Conservation (phyloP, 495 filamentous ascomycete genomes). For the Parmelia sp. region DNA sequence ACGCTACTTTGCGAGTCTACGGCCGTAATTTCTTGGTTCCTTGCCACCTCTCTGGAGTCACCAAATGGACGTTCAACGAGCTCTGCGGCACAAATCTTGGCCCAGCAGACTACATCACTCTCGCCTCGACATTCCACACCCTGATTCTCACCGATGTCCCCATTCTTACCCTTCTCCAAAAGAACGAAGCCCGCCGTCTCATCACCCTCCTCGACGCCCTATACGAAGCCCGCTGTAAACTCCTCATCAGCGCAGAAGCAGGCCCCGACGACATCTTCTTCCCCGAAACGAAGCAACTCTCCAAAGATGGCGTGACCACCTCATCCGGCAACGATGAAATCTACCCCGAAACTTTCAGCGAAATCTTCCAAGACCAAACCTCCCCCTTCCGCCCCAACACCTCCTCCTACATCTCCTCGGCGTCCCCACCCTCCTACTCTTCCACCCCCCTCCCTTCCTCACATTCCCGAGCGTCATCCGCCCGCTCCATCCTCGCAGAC, state of each 20-base stretch:
- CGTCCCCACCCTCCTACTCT: slow-evolving; percentile 27
- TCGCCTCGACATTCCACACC: slow-evolving; percentile 64
- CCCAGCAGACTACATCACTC: slow-evolving; percentile 65
- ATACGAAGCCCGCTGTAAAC: slow-evolving; percentile 63
- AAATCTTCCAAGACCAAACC: slow-evolving; percentile 62
- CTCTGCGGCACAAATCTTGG: slow-evolving; percentile 53
- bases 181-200: slow-evolving; percentile 65
- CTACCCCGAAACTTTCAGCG: slow-evolving; percentile 61
- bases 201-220: slow-evolving; percentile 67
- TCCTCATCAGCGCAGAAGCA: slow-evolving; percentile 50
- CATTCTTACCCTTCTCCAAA: slow-evolving; percentile 48
- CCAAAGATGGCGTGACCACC: slow-evolving; percentile 8
- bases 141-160: slow-evolving; percentile 58
- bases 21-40: slow-evolving; percentile 51
- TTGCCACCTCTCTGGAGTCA: slow-evolving; percentile 40
- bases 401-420: slow-evolving; percentile 43
- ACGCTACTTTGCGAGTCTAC: slow-evolving; percentile 49
- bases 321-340: slow-evolving; percentile 41
- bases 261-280: slow-evolving; percentile 65
- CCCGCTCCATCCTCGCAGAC: slow-evolving; percentile 30
- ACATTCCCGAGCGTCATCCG: slow-evolving; percentile 20
- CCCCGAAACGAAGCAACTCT: slow-evolving; percentile 39
- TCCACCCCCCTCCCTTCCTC: slow-evolving; percentile 25
- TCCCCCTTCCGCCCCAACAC: slow-evolving; percentile 68
- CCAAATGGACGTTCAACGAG: slow-evolving; percentile 52